Base-by-base conservation (phyloP, 169 alveolate species). In the Babesia sp. region DNA sequence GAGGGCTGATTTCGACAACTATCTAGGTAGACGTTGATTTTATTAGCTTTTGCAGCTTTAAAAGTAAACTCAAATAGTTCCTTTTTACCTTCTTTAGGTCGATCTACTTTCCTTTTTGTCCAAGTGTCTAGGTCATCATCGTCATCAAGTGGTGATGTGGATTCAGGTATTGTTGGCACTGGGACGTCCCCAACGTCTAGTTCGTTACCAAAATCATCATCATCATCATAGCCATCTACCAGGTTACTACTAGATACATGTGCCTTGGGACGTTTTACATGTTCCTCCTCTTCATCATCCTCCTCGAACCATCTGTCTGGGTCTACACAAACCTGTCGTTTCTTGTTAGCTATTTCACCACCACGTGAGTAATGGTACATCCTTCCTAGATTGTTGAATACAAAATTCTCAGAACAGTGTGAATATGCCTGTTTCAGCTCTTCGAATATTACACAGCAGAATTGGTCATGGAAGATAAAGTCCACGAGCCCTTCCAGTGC, bases 251-350 rank as follows among this genome's bases (percentile, higher is more conserved):
- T 41, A 12, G 26, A 6, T 6, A 9, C 28, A 48, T 48, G 20
- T 1, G 29, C 18, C 3, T 6, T 8, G 16, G 31, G 48, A 20
- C 61, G 20, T 18, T 46, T 64, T 22, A 45, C 39, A 16, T 16
- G 51, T 9, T 26, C 34, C 26, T 64, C 74, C 39, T 60, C 73
- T 1, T 81, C 89, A 4, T 81, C 89, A 46, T 81, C 89, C 34
- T 71, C 89, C 71, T 81, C 89, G 57, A 81, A 81, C 89, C 89
- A 81, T 24, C 72, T 58, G 44, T 81, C 81, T 11, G 73, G 75
- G 66, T 51, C 75, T 6, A 28, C 66, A 22, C 24, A 45, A 18
- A 33, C 50, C 26, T 36, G 54, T 14, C 53, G 53, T 31, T 57
- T 50, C 68, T 61, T 69, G 22, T 31, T 1, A 16, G 28, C n/a